Conservation (phyloP, 75 land plant genomes). For the Selaginella tamariscina region DNA sequence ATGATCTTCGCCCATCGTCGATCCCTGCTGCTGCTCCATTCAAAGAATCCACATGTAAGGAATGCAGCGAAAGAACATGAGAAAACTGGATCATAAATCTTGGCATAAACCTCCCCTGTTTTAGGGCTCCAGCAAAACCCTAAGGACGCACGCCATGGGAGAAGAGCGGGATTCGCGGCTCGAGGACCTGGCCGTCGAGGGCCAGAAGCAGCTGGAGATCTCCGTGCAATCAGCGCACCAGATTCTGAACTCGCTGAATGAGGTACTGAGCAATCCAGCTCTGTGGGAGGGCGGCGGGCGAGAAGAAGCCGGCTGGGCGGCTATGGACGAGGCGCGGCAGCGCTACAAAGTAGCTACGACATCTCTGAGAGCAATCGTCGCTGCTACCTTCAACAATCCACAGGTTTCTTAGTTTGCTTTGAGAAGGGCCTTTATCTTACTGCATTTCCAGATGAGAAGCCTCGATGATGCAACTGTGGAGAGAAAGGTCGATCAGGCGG, state of each 20-base stretch:
- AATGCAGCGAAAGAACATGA: too few relatives aligned
- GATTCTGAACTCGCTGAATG: constrained; percentile 80
- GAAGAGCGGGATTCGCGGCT: background rate
- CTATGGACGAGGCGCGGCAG: constrained; percentile 57
- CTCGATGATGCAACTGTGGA: constrained; percentile 15
- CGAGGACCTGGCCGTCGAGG: constrained; percentile 53
- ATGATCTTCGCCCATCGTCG: too few relatives aligned
- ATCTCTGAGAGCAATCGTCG: constrained; percentile 48
- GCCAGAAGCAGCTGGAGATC: constrained; percentile 59
- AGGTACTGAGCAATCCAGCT: constrained; percentile 77
- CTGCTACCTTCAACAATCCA: constrained; percentile 40
- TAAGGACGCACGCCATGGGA: too few relatives aligned
- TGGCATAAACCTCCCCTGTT: background rate
- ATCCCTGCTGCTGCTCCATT: too few relatives aligned
- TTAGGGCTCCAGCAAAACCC: too few relatives aligned
- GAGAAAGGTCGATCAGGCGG: constrained; percentile 26
- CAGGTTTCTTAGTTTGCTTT: constrained; percentile 25
- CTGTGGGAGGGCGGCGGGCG: constrained; percentile 40
- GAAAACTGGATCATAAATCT: background rate
- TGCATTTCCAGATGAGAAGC: background rate
- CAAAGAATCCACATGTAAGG: background rate
- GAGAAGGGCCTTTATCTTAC: background rate
- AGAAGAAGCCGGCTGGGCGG: constrained; percentile 37
- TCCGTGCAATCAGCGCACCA: constrained; percentile 68
- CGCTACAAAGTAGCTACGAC: constrained; percentile 57